These are phyloP conservation scores for Turnera subulata DNA, from an alignment of 345 rosid species.

Conservation along the genomic window DNA sequence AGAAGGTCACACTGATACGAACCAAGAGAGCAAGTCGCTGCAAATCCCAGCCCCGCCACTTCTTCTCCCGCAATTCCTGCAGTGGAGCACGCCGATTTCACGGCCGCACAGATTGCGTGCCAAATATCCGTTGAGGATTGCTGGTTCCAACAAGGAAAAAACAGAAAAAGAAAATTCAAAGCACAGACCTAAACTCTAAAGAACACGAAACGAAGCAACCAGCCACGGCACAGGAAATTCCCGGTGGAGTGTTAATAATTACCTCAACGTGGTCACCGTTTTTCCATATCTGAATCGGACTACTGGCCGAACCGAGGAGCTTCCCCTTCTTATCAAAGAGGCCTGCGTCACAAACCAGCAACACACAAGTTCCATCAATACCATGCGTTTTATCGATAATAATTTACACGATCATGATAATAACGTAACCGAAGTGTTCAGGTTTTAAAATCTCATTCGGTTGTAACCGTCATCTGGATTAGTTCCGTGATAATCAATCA, in stretches of 20 bases:
- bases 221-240: background rate
- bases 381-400: background rate
- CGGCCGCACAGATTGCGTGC: slow-evolving; percentile 95
- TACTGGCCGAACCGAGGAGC: slow-evolving; percentile 76
- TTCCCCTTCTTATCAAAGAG: slow-evolving; percentile 79
- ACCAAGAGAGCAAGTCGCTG: slow-evolving; percentile 99
- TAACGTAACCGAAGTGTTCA: too few relatives aligned
- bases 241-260: background rate
- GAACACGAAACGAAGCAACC: background rate
- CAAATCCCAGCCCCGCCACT: slow-evolving; percentile 76
- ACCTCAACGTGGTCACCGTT: slow-evolving; percentile 85
- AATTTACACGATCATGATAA: too few relatives aligned
- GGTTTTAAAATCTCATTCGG: too few relatives aligned
- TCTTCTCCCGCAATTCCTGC: slow-evolving; percentile 64
- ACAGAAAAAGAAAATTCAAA: background rate
- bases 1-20: slow-evolving; percentile 16
- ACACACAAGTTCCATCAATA: background rate
- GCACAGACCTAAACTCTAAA: background rate
- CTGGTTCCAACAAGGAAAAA: background rate
- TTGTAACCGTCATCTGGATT: too few relatives aligned
- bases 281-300: slow-evolving; percentile 97
- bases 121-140: slow-evolving; percentile 76
- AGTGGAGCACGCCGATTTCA: slow-evolving; percentile 64
- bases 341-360: slow-evolving; percentile 41
- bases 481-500: background rate